Evolutionary conservation across 1,139 yeast genomes (phyloP), one percentile per base, ranked within the genome.

Genomic region (Taiozyma sp.): DNA sequence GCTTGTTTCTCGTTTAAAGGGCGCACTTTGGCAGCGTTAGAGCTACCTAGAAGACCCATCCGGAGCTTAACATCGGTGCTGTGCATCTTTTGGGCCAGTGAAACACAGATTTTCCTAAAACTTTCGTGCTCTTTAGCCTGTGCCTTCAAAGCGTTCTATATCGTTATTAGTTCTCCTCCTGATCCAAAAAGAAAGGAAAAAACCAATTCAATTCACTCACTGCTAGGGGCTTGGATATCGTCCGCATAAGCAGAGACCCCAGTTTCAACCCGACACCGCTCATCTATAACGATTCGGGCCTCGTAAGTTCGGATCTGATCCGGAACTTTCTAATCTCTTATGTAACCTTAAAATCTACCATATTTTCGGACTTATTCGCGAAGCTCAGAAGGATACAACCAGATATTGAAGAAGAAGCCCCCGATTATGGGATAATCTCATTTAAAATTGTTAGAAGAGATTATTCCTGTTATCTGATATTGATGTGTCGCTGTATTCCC

Each of bases 1-100:
- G 97, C 97, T 63, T 83, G 84, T 27, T 84, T 83, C 59, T 90
- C 96, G 64, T 88, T 90, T 62, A 90, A 75, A 0, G 96, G 96
- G 46, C 96, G 75, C 12, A 89, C 78, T 73, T 61, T 61, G 5
- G 68, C 74, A 48, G 75, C 76, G 44, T 73, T 72, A 54, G 80
- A 84, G 9, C 47, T 24, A 3, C 51, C 93, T 89, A 52, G 85
- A 69, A 89, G 74, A 43, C 80, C 74, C 80, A 82, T 77, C 48
- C 91, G 77, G 56, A 88, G 69, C 45, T 70, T 69, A 50, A 83
- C 74, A 63, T 90, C 96, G 2, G 88, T 74, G 46, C 74, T 73
- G 63, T 90, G 96, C 46, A 89, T 67, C 38, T 77, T 69, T 66
- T 90, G 97, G 9, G 97, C 97, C 46, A 89, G 73, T 23, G 68